Conservation (phyloP, 1,284 basidiomycete genomes). For the Polyporus tsugae region DNA sequence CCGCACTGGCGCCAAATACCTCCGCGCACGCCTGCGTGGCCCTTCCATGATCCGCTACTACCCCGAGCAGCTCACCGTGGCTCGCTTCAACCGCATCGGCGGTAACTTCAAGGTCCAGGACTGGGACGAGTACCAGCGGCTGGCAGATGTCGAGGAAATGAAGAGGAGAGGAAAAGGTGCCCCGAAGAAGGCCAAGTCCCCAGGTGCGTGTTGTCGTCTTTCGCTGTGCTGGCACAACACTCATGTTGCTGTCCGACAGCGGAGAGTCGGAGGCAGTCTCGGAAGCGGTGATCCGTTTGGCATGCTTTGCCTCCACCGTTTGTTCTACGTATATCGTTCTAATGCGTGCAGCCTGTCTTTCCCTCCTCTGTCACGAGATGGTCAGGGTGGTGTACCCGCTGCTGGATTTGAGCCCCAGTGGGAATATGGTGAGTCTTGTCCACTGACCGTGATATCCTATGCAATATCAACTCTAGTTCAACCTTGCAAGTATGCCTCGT, state of each 20-base stretch:
- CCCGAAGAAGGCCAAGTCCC: constrained; percentile 78
- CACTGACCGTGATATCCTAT: neutral
- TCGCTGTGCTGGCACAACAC: neutral
- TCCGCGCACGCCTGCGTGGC: constrained; percentile 77
- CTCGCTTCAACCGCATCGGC: constrained; percentile 54
- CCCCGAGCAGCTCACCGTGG: constrained; percentile 62
- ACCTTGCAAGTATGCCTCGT: too few species aligned
- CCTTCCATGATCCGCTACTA: constrained; percentile 85
- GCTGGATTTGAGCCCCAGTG: neutral
- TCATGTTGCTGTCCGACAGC: constrained; percentile 37
- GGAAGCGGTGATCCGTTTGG: constrained; percentile 45
- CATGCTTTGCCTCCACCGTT: neutral
- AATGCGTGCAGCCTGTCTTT: neutral
- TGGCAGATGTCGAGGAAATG: constrained; percentile 71
- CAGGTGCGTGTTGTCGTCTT: constrained; percentile 55
- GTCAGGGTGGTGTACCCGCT: neutral
- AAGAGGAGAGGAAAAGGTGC: constrained; percentile 82
- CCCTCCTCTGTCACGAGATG: neutral
- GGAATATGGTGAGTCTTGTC: neutral
- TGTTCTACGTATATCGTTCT: neutral
- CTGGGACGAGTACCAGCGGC: constrained; percentile 67
- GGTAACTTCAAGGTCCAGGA: constrained; percentile 64
- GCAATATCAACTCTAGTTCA: too few species aligned
- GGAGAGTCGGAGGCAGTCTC: constrained; percentile 53
- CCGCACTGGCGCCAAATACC: constrained; percentile 88